Evolutionary conservation across 2,329 filamentous ascomycete species (phyloP).

Genomic region (Tolypocladium endophyticum): DNA sequence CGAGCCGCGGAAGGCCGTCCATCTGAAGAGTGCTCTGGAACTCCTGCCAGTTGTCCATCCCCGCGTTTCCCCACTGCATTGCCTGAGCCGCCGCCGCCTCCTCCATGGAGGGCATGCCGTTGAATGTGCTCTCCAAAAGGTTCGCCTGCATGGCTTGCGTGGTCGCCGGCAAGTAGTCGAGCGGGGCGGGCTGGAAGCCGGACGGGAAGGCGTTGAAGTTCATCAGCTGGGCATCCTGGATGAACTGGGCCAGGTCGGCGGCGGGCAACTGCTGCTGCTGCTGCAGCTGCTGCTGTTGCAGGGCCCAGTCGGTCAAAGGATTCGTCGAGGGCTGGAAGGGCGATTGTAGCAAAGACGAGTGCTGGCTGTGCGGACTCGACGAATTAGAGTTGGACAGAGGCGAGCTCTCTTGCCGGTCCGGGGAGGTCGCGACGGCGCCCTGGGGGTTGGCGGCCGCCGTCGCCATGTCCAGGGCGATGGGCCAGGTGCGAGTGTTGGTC

Average conservation of each 20-base stretch:
- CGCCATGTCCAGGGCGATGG: conserved; percentile 43
- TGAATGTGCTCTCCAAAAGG: conserved; percentile 54
- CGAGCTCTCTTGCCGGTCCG: conserved; percentile 36
- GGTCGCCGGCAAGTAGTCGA: conserved; percentile 51
- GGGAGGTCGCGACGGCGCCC: conserved; percentile 36
- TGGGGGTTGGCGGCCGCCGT: conserved; percentile 28
- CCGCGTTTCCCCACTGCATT: conserved; percentile 48
- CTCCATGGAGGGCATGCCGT: conserved; percentile 44
- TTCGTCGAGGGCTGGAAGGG: conserved; percentile 42
- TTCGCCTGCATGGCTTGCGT: conserved; percentile 55
- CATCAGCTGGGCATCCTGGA: conserved; percentile 48
- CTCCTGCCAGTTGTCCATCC: conserved; percentile 70
- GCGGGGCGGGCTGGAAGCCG: conserved; percentile 42
- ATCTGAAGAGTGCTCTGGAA: conserved; percentile 55
- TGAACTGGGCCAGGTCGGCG: conserved; percentile 40
- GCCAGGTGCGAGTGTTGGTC: conserved; percentile 31
- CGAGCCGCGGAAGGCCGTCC: conserved; percentile 29
- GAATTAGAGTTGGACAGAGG: conserved; percentile 37
- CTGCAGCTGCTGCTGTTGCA: conserved; percentile 44
- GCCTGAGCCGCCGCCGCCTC: conserved; percentile 39
- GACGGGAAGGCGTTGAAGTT: conserved; percentile 42
- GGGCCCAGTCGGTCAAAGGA: conserved; percentile 50
- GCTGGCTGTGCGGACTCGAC: conserved; percentile 42
- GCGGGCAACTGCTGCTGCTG: conserved; percentile 24
- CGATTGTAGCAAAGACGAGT: conserved; percentile 40